Base-by-base conservation (phyloP, 108 stramenopile genomes). In the Nannochloropsis gaditana region DNA sequence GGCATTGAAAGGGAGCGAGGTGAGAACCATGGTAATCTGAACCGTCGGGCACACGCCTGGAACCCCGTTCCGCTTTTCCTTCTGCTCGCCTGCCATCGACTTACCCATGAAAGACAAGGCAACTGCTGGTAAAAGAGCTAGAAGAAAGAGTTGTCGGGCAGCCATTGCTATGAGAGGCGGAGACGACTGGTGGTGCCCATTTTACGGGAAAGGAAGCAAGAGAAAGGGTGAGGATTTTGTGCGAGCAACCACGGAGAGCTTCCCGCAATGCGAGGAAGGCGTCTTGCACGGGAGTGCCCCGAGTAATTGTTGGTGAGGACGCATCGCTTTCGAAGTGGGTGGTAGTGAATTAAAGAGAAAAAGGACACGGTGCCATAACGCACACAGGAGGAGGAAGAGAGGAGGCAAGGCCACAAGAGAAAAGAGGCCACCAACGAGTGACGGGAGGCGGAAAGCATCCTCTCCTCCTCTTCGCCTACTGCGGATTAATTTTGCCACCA, bases 71-170 rank as follows among this genome's bases (percentile, higher is more conserved):
- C 59, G 15, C 8, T n/a, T n/a, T 73, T 73, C 59, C 59, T 73
- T 50, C 47, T 50, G 10, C 8, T 31, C 31, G 31, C 31, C 31
- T 31, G n/a, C n/a, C 19, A 73, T 73, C 19, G 15, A 73, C 59
- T 73, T 73, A 73, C 59, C 59, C 59, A 73, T 73, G 59, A 73
- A 73, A n/a, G 59, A 15, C 59, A 73, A 15, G n/a, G 59, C 59
- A n/a, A 73, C 59, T 73, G 59, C 59, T 73, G 59, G 59, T 6
- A 73, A 73, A 2, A 73, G 6, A n/a, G 59, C 59, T n/a, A 73
- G n/a, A 73, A 73, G 59, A n/a, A 73, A 73, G 59, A 73, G 59
- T 73, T 73, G 59, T 73, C 59, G 59, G 59, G n/a, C 31, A 31
- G 31, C 59, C 59, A 73, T 73, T 73, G 59, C 31, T 31, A 31